Conservation (phyloP, 371 early-diverging fungal species). For the Ordospora pajunii region DNA sequence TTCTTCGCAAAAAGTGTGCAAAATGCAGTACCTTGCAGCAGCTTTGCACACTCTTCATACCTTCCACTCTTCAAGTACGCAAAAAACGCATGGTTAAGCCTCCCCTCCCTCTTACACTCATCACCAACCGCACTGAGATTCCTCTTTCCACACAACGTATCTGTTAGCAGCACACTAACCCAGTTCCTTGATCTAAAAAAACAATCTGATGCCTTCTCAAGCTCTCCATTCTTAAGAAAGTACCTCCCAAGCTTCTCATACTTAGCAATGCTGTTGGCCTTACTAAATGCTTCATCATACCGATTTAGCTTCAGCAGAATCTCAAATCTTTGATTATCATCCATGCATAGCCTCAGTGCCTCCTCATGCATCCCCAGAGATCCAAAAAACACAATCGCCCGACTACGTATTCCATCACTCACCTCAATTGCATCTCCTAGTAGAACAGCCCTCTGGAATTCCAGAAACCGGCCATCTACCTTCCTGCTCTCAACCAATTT, state of each 20-base stretch:
- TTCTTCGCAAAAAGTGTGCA: slow-evolving; percentile 36
- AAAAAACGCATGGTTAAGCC: slow-evolving; percentile 41
- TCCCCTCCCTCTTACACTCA: slow-evolving; percentile 43
- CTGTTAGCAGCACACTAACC: slow-evolving; percentile 38
- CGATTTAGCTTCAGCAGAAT: slow-evolving; percentile 49
- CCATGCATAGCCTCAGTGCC: slow-evolving; percentile 43
- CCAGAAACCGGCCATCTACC: slow-evolving; percentile 41
- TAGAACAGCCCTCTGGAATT: slow-evolving; percentile 44
- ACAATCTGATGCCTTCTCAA: slow-evolving; percentile 43
- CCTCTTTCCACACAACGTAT: slow-evolving; percentile 29
- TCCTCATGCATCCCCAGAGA: slow-evolving; percentile 44
- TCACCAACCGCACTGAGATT: slow-evolving; percentile 26
- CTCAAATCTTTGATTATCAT: slow-evolving; percentile 57
- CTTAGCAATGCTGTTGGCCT: slow-evolving; percentile 43
- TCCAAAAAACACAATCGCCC: slow-evolving; percentile 54
- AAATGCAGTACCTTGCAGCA: slow-evolving; percentile 45
- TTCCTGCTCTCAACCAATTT: neutral
- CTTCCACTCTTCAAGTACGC: slow-evolving; percentile 38
- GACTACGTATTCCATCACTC: slow-evolving; percentile 14
- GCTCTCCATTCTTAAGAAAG: slow-evolving; percentile 22
- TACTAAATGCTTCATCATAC: slow-evolving; percentile 50
- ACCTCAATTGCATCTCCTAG: slow-evolving; percentile 12
- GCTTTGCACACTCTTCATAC: slow-evolving; percentile 28
- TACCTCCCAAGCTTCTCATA: slow-evolving; percentile 34
- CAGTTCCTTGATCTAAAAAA: slow-evolving; percentile 39